Base-by-base conservation (phyloP, 2,329 filamentous ascomycete genomes). In the Aspergillus nomiae region DNA sequence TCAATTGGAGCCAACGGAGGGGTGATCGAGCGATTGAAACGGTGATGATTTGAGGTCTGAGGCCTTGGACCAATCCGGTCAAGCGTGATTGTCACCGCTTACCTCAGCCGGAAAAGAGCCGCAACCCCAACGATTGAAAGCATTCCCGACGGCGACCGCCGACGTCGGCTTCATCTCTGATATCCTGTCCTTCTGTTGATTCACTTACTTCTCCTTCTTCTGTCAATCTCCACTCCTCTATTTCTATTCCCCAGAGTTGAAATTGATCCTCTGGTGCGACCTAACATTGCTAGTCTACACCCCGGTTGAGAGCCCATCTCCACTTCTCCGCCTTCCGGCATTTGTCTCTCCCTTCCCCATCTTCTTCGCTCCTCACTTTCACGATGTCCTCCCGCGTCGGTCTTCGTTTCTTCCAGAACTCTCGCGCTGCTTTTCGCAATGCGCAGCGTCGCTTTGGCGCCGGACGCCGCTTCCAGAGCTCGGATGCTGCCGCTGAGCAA, bases 401-500 rank as follows among this genome's bases (percentile, higher is more conserved):
- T 65, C 79, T 87, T 72, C 86, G 87, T 73, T 82, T 85, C 73
- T 82, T 84, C 75, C 83, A 85, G 74, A 80, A 78, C 76, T 76
- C 80, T 61, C 76, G 77, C 61, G 71, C 73, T 74, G 83, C 83
- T 73, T 81, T 77, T 82, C 85, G 78, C 78, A 82, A 76, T 78
- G 81, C 73, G 80, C 85, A 78, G 82, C 86, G 82, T 73, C 76
- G 78, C 71, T 77, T 76, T 70, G 74, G 76, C 71, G 79, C 81
- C 74, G 73, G 84, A 69, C 87, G 87, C 74, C 87, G 92, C 77
- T 92, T 87, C 79, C 89, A 92, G 81, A 92, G 89, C 79, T 89
- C 89, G 51, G 83, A 88, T 48, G 82, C 84, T 58, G 81, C 81
- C 64, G 78, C 67, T 69, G 78, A 69, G 76, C 80, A 70, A 61